phyloP scores from a whole-genome alignment of 306 rosid species.

The Cicer bijugum region DNA sequence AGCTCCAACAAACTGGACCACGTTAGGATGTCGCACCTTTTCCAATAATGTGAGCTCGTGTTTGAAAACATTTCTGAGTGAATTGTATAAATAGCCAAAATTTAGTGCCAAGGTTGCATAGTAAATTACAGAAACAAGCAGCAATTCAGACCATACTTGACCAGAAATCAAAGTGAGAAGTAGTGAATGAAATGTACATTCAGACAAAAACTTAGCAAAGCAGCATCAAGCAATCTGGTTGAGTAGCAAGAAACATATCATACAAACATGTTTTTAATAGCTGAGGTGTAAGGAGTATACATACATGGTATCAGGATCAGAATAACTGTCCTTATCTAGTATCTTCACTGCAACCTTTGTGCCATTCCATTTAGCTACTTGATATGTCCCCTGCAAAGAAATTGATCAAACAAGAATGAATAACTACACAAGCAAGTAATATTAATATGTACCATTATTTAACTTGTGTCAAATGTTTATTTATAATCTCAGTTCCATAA shows the following conservation, averaged over 20 bases:
- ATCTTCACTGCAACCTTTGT: slow-evolving; percentile 95
- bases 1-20: slow-evolving; percentile 98
- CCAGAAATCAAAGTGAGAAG: slow-evolving; percentile 43
- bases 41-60: slow-evolving; percentile 86
- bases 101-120: slow-evolving; percentile 31
- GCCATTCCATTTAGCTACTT: slow-evolving; percentile 99
- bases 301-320: slow-evolving; percentile 88
- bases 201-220: slow-evolving; percentile 30
- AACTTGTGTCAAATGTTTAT: slow-evolving; percentile 18
- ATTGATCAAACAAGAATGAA: slow-evolving; percentile 32
- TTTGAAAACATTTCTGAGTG: slow-evolving; percentile 81
- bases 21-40: slow-evolving; percentile 97
- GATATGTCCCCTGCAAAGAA: slow-evolving; percentile 76
- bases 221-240: slow-evolving; percentile 30
- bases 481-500: slow-evolving; percentile 20
- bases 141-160: slow-evolving; percentile 16
- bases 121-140: slow-evolving; percentile 37
- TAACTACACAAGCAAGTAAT: slow-evolving; percentile 23
- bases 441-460: background rate
- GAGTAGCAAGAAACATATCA: slow-evolving; percentile 41
- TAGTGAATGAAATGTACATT: slow-evolving; percentile 26
- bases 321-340: slow-evolving; percentile 83
- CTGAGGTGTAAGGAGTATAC: slow-evolving; percentile 46
- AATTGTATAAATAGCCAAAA: slow-evolving; percentile 38
- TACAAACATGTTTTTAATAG: slow-evolving; percentile 37